A percentile compares a stretch with the other conserved stretches of the same genome.
These are phyloP conservation scores for Dendrobium nobile DNA, from an alignment of 106 monocot species.

Conservation along the genomic window DNA sequence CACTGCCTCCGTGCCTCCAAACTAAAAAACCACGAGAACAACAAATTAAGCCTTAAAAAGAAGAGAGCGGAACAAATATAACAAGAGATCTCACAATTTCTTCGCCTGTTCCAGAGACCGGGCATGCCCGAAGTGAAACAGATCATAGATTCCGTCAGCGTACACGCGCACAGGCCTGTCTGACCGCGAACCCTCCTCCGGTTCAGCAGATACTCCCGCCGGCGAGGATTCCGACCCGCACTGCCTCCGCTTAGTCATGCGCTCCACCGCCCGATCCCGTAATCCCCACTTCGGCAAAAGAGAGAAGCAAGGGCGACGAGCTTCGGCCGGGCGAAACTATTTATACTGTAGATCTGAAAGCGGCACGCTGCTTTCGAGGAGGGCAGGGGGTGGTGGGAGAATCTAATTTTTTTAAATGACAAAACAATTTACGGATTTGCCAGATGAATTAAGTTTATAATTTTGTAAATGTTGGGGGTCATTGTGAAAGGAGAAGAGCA, in stretches of 20 bases:
- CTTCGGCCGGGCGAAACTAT: neutral
- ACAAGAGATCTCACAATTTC: conserved; percentile 18
- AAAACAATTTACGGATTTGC: no score
- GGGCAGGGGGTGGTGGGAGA: neutral
- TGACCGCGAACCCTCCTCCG: neutral
- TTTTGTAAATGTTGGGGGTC: no score
- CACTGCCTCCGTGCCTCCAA: no score
- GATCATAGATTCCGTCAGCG: conserved; percentile 28
- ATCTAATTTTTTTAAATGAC: no score
- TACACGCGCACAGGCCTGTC: conserved; percentile 25
- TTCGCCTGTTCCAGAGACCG: conserved; percentile 28
- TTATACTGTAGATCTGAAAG: neutral
- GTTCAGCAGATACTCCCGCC: no score
- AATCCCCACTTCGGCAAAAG: neutral
- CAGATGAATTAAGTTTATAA: no score
- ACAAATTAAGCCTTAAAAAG: no score
- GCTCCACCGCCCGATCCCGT: neutral
- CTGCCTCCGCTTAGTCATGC: neutral
- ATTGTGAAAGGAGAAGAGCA: no score
- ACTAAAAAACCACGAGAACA: no score
- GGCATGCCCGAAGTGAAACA: conserved; percentile 30
- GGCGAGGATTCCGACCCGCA: neutral
- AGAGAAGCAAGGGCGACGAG: neutral
- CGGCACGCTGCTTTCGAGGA: neutral
- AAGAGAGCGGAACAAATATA: no score